Percentiles rank a stretch among this genome's conserved stretches.
These are phyloP conservation scores for Periglandula ipomoeae DNA, from an alignment of 2,329 filamentous ascomycete species.

Conservation along the genomic window DNA sequence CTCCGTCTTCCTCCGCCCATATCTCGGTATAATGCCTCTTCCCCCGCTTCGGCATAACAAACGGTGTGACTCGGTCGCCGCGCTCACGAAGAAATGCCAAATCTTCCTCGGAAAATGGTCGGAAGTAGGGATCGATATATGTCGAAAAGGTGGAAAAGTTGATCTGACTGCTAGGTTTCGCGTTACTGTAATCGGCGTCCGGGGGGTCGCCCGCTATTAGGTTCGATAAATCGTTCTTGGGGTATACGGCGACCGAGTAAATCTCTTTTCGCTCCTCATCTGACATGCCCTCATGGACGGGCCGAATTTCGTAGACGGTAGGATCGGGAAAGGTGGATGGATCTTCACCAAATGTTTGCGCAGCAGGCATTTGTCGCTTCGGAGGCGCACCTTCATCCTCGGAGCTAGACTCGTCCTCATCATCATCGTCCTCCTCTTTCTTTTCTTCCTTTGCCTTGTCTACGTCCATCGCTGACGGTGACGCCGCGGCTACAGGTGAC, in stretches of 20 bases:
- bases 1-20: constrained; percentile 90
- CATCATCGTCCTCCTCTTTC: constrained; percentile 26
- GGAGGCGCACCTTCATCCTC: constrained; percentile 53
- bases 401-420: constrained; percentile 42
- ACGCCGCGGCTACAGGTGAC: constrained; percentile 43
- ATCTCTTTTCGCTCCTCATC: constrained; percentile 82
- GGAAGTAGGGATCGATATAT: constrained; percentile 86
- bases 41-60: constrained; percentile 76
- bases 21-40: constrained; percentile 80
- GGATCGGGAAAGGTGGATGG: constrained; percentile 86
- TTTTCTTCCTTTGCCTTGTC: constrained; percentile 42
- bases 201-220: constrained; percentile 83
- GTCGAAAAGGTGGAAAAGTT: constrained; percentile 88
- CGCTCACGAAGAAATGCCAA: constrained; percentile 85
- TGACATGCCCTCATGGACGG: constrained; percentile 64
- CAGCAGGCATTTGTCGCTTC: constrained; percentile 58
- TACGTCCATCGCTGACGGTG: constrained; percentile 48
- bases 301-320: constrained; percentile 86
- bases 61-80: constrained; percentile 74
- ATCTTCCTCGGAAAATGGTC: constrained; percentile 85
- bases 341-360: constrained; percentile 86
- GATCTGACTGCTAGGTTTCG: constrained; percentile 90
- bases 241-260: constrained; percentile 79
- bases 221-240: constrained; percentile 69
- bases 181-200: constrained; percentile 90